phyloP scores from a whole-genome alignment of 139 green algal species.

The Asterochloris sp. region DNA sequence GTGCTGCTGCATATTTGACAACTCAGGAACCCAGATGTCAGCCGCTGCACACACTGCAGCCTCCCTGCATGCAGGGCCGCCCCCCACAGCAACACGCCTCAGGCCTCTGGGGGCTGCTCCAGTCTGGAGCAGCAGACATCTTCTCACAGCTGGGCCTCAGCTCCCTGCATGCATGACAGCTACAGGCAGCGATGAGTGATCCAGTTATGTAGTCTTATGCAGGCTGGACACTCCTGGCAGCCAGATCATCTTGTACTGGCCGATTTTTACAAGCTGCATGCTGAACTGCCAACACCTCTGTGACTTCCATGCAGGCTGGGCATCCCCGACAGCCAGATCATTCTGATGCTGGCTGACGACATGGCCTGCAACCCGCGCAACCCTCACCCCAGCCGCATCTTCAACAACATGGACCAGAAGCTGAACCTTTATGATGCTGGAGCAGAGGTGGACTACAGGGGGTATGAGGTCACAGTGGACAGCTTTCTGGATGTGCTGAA shows the following conservation, averaged over 20 bases:
- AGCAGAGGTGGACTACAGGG: constrained; percentile 91
- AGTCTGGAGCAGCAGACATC: too few relatives aligned
- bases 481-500: constrained; percentile 85
- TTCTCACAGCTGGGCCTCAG: too few relatives aligned
- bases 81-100: too few relatives aligned
- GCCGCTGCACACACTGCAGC: too few relatives aligned
- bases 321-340: constrained; percentile 90
- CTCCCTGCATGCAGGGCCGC: too few relatives aligned
- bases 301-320: constrained; percentile 55
- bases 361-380: constrained; percentile 89
- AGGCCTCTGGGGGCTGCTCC: too few relatives aligned
- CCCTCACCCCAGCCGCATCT: constrained; percentile 56
- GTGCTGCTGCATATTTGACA: too few relatives aligned
- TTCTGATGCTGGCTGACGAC: constrained; percentile 92
- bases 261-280: background rate
- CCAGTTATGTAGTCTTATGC: too few relatives aligned
- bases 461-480: constrained; percentile 85
- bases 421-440: constrained; percentile 79
- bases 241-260: background rate
- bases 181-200: too few relatives aligned
- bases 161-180: too few relatives aligned
- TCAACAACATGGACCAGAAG: constrained; percentile 58
- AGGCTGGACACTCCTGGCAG: background rate
- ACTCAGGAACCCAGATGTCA: too few relatives aligned
- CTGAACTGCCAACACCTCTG: background rate